phyloP scores from a whole-genome alignment of 2,329 filamentous ascomycete species.

The Orbilia oligospora region DNA sequence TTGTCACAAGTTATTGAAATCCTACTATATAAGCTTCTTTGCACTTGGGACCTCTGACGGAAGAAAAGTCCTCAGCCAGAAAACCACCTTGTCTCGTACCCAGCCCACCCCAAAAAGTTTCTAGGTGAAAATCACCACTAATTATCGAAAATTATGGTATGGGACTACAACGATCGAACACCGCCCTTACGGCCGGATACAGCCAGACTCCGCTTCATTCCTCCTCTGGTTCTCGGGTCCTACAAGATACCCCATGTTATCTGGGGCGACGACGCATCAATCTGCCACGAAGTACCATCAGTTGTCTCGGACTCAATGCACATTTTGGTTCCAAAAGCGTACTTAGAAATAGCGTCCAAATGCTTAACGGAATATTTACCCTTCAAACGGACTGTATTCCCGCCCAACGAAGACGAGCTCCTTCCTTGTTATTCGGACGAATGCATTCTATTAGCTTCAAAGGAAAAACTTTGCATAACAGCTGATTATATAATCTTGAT shows the following conservation, averaged over 20 bases:
- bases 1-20: too few relatives aligned
- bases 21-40: too few relatives aligned
- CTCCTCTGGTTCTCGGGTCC: background rate
- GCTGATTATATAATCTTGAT: background rate
- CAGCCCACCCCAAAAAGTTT: too few relatives aligned
- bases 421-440: background rate
- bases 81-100: too few relatives aligned
- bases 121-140: too few relatives aligned
- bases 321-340: conserved; percentile 2
- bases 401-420: background rate
- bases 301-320: background rate
- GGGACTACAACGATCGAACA: background rate
- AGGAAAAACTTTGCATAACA: too few relatives aligned
- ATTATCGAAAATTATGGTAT: background rate
- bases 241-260: background rate
- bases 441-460: background rate
- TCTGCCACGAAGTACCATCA: background rate
- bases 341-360: too few relatives aligned
- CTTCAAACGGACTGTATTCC: background rate
- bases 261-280: background rate
- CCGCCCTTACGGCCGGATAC: background rate
- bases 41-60: too few relatives aligned
- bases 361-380: too few relatives aligned
- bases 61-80: too few relatives aligned
- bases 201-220: conserved; percentile 1